phyloP scores from a whole-genome alignment of 169 alveolate genomes.

The Cryptosporidium sp. region DNA sequence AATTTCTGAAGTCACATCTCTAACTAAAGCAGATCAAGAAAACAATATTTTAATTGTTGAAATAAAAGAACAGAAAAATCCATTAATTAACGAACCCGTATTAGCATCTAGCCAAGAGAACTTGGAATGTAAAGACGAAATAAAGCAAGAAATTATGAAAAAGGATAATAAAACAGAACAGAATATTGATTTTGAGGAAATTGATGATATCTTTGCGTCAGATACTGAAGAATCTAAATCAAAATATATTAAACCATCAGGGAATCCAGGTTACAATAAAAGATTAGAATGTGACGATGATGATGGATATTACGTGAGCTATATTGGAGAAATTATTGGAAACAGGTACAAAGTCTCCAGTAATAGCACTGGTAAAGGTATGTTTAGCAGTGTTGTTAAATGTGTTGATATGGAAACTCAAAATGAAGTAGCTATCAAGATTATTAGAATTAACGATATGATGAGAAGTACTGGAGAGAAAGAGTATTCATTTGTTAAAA shows the following conservation, averaged over 20 bases:
- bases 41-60: background rate
- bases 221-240: background rate
- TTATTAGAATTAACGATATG: slow-evolving; percentile 90
- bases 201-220: slow-evolving; percentile 29
- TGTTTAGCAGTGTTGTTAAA: slow-evolving; percentile 87
- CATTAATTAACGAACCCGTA: background rate
- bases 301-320: slow-evolving; percentile 66
- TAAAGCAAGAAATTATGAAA: background rate
- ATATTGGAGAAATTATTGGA: slow-evolving; percentile 88
- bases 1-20: background rate
- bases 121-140: background rate
- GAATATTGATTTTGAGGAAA: slow-evolving; percentile 1
- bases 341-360: slow-evolving; percentile 85
- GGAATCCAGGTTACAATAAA: slow-evolving; percentile 1
- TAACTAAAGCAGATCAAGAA: background rate
- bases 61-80: background rate
- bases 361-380: slow-evolving; percentile 89
- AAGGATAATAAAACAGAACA: background rate
- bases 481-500: slow-evolving; percentile 86
- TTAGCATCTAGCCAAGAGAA: background rate
- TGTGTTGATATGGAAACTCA: slow-evolving; percentile 82
- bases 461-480: slow-evolving; percentile 92
- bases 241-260: background rate
- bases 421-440: slow-evolving; percentile 86
- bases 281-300: slow-evolving; percentile 70